phyloP scores from a whole-genome alignment of 2,329 filamentous ascomycete genomes.

The Sclerotinia sclerotiorum region DNA sequence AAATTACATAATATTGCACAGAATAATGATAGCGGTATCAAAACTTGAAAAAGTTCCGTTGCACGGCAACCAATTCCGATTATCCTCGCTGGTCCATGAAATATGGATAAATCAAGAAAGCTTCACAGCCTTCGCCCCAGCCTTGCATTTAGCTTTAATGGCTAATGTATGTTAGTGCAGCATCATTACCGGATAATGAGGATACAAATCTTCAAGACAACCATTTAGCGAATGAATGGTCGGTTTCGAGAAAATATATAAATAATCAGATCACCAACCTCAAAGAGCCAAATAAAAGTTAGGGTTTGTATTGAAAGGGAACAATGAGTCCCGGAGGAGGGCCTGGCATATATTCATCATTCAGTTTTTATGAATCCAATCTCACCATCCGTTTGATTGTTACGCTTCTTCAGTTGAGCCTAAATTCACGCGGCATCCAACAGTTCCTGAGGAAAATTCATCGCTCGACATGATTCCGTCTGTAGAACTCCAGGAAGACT shows the following conservation, averaged over 20 bases:
- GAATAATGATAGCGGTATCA: neutral
- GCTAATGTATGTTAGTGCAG: neutral
- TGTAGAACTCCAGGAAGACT: neutral
- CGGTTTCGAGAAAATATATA: too few relatives aligned
- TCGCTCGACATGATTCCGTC: neutral
- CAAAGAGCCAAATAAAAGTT: neutral
- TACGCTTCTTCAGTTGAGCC: constrained; percentile 7
- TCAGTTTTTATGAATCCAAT: neutral
- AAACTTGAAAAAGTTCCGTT: neutral
- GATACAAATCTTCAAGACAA: too few relatives aligned
- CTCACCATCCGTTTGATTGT: neutral
- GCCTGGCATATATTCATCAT: neutral
- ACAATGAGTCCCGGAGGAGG: neutral
- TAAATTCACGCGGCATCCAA: neutral
- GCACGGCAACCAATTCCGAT: constrained; percentile 13
- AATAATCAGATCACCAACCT: too few relatives aligned
- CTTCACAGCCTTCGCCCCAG: neutral
- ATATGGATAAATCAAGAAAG: neutral
- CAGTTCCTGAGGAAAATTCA: neutral
- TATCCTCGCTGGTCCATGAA: neutral
- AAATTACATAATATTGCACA: neutral
- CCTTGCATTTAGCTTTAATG: neutral
- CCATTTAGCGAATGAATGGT: too few relatives aligned
- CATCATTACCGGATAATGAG: too few relatives aligned
- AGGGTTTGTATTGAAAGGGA: neutral